phyloP scores from a whole-genome alignment of 257 asterid species.

The Solanum piurae region DNA sequence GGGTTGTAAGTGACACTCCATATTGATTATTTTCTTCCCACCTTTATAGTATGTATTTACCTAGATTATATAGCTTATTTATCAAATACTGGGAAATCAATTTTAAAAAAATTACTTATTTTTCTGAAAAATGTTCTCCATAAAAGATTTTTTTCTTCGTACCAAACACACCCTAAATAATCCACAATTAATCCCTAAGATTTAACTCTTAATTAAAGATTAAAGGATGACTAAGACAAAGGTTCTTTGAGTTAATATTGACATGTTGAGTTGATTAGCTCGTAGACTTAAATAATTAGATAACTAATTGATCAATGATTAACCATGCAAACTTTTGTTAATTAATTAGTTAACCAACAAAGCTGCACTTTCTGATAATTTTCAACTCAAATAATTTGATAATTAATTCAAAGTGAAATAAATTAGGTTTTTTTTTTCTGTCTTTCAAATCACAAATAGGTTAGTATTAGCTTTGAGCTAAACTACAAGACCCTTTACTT shows the following conservation, averaged over 20 bases:
- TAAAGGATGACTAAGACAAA: neutral
- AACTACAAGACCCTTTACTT: neutral
- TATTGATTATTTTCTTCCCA: neutral
- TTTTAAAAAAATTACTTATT: neutral
- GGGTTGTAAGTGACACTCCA: neutral
- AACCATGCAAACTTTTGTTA: neutral
- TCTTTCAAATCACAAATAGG: neutral
- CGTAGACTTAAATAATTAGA: neutral
- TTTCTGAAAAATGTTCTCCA: neutral
- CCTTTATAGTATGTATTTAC: neutral
- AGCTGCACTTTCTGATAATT: neutral
- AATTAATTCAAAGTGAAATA: neutral
- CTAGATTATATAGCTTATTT: neutral
- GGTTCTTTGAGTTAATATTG: neutral
- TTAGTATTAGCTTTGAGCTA: neutral
- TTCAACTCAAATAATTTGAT: neutral
- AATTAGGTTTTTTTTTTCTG: neutral
- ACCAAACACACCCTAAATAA: neutral
- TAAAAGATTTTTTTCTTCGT: neutral
- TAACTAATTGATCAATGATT: neutral
- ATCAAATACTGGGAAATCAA: neutral
- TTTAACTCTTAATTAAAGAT: neutral
- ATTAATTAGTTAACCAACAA: neutral
- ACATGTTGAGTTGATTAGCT: neutral
- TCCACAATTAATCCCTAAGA: neutral